These are phyloP conservation scores for Coelastrella sp. DNA, from an alignment of 139 green algal species.

Conservation along the genomic window DNA sequence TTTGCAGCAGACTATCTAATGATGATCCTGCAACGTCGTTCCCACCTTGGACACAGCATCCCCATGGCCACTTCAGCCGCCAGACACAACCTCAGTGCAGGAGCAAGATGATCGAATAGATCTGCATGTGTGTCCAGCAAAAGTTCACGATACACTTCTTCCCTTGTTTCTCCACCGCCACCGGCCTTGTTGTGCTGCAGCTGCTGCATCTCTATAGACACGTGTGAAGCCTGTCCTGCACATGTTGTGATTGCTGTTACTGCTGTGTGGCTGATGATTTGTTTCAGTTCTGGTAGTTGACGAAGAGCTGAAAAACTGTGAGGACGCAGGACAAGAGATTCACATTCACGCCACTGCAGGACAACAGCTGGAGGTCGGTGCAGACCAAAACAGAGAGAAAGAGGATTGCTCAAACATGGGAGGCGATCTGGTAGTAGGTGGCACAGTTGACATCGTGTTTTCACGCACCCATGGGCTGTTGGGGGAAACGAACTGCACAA, in stretches of 20 bases:
- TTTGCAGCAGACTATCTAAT: neutral
- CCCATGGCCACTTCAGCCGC: conserved; percentile 23
- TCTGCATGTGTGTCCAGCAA: neutral
- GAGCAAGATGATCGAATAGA: neutral
- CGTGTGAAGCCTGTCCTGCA: neutral
- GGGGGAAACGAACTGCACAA: too few relatives aligned
- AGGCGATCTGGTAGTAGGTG: too few relatives aligned
- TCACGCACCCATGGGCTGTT: too few relatives aligned
- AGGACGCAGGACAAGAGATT: neutral
- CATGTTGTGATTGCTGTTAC: neutral
- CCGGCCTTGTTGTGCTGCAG: too few relatives aligned
- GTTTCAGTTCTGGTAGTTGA: conserved; percentile 1
- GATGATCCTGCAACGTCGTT: neutral
- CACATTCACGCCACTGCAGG: conserved; percentile 29
- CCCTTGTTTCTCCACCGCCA: too few relatives aligned
- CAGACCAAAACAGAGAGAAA: too few relatives aligned
- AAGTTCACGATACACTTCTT: too few relatives aligned
- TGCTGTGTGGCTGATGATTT: conserved; percentile 29
- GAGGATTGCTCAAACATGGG: too few relatives aligned
- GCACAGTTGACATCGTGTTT: too few relatives aligned
- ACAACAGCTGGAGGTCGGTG: too few relatives aligned
- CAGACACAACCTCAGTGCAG: neutral
- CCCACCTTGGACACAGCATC: conserved; percentile 25
- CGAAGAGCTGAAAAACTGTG: neutral
- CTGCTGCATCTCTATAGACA: too few relatives aligned